Evolutionary conservation across 441 rosid species (phyloP).

Genomic region (Melastoma candidum): DNA sequence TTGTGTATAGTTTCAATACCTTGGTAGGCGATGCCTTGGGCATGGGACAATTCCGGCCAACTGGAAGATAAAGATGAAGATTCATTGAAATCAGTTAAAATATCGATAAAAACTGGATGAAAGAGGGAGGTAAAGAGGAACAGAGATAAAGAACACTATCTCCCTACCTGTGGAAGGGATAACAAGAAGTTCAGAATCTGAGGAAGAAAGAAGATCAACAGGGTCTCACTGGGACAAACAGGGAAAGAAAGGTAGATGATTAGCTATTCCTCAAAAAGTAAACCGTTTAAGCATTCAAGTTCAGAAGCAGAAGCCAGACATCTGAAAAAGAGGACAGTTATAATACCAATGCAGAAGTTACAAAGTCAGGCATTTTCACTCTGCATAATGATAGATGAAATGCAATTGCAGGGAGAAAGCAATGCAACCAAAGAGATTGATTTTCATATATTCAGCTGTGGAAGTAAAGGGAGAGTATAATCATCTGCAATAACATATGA

Average conservation of each 20-base stretch:
- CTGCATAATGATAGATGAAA: too few relatives aligned
- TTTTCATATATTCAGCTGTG: too few relatives aligned
- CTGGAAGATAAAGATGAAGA: conserved; percentile 27
- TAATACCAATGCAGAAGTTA: too few relatives aligned
- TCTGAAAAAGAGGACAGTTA: neutral
- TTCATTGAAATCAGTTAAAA: conserved; percentile 22
- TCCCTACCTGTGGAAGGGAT: conserved; percentile 85
- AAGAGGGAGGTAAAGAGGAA: conserved; percentile 5
- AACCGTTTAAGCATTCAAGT: neutral
- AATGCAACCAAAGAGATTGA: too few relatives aligned
- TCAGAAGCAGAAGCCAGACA: neutral
- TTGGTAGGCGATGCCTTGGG: conserved; percentile 93
- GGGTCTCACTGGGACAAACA: conserved; percentile 64
- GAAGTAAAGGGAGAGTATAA: too few relatives aligned
- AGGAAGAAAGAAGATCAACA: conserved; percentile 86
- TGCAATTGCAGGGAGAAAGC: too few relatives aligned
- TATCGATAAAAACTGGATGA: conserved; percentile 9
- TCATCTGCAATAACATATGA: too few relatives aligned
- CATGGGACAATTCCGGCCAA: conserved; percentile 72
- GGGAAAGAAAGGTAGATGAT: conserved; percentile 3
- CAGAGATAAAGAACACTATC: neutral
- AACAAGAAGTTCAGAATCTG: conserved; percentile 86
- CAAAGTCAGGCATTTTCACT: too few relatives aligned
- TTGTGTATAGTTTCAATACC: conserved; percentile 29
- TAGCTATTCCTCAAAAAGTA: neutral